phyloP scores from a whole-genome alignment of 495 filamentous ascomycete species.

The Collariella sp. region DNA sequence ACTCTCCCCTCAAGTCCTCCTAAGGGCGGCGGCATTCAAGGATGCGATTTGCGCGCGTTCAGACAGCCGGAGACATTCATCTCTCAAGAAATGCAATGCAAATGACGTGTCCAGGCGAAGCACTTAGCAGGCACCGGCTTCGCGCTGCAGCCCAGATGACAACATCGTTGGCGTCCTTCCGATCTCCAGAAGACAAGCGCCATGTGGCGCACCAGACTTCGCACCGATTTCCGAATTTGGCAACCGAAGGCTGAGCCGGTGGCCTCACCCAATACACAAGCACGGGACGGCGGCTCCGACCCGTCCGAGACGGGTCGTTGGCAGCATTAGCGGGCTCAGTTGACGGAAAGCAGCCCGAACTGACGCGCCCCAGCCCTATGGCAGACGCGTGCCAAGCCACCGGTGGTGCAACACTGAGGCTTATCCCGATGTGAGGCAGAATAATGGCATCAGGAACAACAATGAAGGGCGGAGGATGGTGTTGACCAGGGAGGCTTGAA shows the following conservation, averaged over 20 bases:
- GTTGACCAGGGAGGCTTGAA: too few relatives aligned
- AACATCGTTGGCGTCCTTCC: too few relatives aligned
- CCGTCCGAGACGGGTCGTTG: neutral
- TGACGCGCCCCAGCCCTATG: neutral
- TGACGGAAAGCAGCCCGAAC: neutral
- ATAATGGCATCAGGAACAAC: neutral
- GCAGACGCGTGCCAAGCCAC: neutral
- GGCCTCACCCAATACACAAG: neutral
- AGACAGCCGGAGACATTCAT: too few relatives aligned
- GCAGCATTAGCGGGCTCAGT: neutral
- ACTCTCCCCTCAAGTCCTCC: too few relatives aligned
- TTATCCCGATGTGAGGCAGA: neutral
- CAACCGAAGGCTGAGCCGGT: neutral
- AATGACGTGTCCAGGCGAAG: too few relatives aligned
- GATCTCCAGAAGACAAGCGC: neutral
- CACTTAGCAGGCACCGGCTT: too few relatives aligned
- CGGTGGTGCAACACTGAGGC: neutral
- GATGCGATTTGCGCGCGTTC: too few relatives aligned
- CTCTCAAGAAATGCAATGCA: too few relatives aligned
- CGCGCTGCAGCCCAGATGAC: too few relatives aligned
- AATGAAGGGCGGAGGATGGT: neutral
- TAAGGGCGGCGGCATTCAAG: too few relatives aligned
- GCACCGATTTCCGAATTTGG: constrained; percentile 6
- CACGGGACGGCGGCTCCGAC: neutral
- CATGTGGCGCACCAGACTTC: neutral